Percentiles rank a stretch among this genome's conserved stretches.
Conservation (phyloP, 331 rosid genomes). For the Quercus phellos region DNA sequence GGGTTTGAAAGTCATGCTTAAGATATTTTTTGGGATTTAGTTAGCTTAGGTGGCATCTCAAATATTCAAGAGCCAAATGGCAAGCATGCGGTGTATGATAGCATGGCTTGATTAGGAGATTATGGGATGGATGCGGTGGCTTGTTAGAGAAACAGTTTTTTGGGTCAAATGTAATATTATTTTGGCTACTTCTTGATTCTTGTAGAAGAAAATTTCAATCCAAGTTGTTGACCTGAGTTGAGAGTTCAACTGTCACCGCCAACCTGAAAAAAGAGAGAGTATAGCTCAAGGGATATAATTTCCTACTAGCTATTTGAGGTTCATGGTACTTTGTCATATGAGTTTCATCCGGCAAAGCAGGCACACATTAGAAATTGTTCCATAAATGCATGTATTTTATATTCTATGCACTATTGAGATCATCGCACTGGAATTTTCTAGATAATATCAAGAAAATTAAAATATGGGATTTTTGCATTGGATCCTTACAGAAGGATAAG, state of each 20-base stretch:
- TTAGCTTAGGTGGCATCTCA: background rate
- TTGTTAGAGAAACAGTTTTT: background rate
- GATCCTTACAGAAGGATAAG: no score
- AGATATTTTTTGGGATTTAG: constrained; percentile 11
- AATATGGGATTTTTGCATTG: no score
- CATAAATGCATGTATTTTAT: no score
- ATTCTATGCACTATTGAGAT: no score
- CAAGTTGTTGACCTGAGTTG: background rate
- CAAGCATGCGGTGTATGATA: constrained; percentile 25
- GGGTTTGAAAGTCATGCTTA: constrained; percentile 2
- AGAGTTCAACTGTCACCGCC: background rate
- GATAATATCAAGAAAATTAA: no score
- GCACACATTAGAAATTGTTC: no score
- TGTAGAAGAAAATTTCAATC: background rate
- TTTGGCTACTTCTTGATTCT: background rate
- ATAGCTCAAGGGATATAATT: background rate
- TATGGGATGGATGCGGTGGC: constrained; percentile 6
- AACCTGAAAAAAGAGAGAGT: background rate
- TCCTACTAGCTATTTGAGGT: no score
- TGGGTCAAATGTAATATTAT: background rate
- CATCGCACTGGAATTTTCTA: no score
- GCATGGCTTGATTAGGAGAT: constrained; percentile 14
- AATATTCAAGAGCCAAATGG: constrained; percentile 33
- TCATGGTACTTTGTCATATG: no score
- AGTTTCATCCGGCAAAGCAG: no score